A percentile compares a stretch with the other conserved stretches of the same genome.
Evolutionary conservation across 2,329 filamentous ascomycete species (phyloP).

Genomic region (Fusarium brevicatenulatum): DNA sequence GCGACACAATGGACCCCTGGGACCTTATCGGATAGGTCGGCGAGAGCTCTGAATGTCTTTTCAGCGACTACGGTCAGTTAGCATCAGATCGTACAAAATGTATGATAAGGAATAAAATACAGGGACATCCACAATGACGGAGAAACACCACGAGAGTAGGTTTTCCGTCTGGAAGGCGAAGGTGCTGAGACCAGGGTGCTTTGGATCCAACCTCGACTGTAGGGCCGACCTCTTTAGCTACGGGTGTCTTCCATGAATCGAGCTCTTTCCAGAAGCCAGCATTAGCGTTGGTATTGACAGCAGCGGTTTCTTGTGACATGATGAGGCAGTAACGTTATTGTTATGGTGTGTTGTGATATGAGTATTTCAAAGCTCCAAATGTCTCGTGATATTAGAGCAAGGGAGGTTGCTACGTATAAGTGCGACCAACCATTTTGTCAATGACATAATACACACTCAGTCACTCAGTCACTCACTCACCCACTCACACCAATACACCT

Average conservation of each 20-base stretch:
- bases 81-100: not conserved
- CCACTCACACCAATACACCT: not conserved
- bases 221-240: conserved; percentile 55
- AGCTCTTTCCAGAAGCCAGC: conserved; percentile 51
- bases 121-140: conserved; percentile 79
- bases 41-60: conserved; percentile 69
- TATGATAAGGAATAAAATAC: conserved; percentile 52
- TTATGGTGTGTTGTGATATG: not conserved
- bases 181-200: conserved; percentile 64
- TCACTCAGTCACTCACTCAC: not conserved
- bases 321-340: not conserved
- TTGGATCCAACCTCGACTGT: conserved; percentile 63
- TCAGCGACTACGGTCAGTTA: conserved; percentile 66
- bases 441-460: conserved; percentile 35
- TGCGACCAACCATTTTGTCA: conserved; percentile 1
- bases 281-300: conserved; percentile 3
- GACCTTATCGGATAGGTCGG: conserved; percentile 61
- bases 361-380: not conserved
- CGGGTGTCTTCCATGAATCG: conserved; percentile 55
- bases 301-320: conserved; percentile 31
- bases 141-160: conserved; percentile 74
- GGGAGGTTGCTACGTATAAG: conserved; percentile 3
- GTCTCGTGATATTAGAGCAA: conserved; percentile 22
- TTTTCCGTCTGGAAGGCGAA: conserved; percentile 64
- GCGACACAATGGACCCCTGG: conserved; percentile 66